These are phyloP conservation scores for Chalciporus sp. DNA, from an alignment of 1,284 basidiomycete genomes.

Conservation along the genomic window DNA sequence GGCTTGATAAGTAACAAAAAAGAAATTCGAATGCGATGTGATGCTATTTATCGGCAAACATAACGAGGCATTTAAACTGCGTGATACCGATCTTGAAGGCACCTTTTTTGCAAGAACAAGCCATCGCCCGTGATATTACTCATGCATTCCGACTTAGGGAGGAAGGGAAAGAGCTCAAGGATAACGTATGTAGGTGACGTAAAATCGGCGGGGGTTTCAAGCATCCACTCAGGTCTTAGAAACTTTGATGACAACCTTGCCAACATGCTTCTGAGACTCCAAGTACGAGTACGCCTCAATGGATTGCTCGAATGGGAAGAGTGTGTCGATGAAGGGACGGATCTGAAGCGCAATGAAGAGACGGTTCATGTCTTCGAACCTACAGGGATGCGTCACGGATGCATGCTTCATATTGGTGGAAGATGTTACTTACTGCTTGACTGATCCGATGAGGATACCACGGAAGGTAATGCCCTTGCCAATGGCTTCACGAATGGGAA, in stretches of 20 bases:
- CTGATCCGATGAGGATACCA: conserved; percentile 44
- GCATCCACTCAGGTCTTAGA: conserved; percentile 13
- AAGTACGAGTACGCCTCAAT: conserved; percentile 48
- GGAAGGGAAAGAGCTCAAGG: too few species aligned
- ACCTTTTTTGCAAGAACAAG: too few species aligned
- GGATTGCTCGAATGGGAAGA: conserved; percentile 51
- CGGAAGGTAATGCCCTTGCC: conserved; percentile 29
- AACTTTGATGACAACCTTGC: conserved; percentile 52
- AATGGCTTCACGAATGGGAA: conserved; percentile 36
- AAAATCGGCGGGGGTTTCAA: too few species aligned
- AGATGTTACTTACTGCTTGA: conserved; percentile 30
- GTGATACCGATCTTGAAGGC: too few species aligned
- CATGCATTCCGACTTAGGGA: too few species aligned
- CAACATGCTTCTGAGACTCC: conserved; percentile 46
- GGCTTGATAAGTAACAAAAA: too few species aligned
- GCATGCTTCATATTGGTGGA: background rate
- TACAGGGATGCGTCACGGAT: conserved; percentile 13
- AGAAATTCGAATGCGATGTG: too few species aligned
- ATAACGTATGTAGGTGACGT: too few species aligned
- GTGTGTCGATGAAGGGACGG: conserved; percentile 50
- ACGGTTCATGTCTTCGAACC: conserved; percentile 50
- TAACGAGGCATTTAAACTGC: too few species aligned
- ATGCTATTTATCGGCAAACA: too few species aligned
- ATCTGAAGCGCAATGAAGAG: conserved; percentile 45
- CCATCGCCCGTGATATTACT: too few species aligned